These are phyloP conservation scores for Trapa bicornis DNA, from an alignment of 345 rosid species.

Conservation along the genomic window DNA sequence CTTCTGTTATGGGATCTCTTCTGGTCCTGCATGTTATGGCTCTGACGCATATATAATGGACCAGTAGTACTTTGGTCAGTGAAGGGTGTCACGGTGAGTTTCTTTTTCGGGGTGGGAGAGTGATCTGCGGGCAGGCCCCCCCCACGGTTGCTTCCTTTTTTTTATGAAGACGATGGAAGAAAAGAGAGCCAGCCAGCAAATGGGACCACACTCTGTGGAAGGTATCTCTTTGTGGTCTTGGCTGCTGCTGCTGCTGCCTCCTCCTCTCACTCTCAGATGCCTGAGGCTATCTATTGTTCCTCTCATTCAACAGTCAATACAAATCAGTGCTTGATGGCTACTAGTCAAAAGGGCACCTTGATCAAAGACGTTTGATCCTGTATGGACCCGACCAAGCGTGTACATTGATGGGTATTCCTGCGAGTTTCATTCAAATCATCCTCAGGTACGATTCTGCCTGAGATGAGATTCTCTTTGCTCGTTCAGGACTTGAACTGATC, in stretches of 20 bases:
- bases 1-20: neutral
- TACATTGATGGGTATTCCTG: no score
- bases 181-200: neutral
- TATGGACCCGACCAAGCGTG: no score
- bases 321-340: constrained; percentile 2
- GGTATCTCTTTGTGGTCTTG: neutral
- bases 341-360: neutral
- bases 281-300: neutral
- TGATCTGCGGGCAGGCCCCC: constrained; percentile 29
- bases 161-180: neutral
- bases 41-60: neutral
- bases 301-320: neutral
- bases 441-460: no score
- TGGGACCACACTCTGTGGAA: neutral
- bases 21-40: neutral
- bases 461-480: no score
- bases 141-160: constrained; percentile 24
- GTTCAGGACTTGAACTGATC: neutral
- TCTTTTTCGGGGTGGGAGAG: constrained; percentile 7
- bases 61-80: neutral
- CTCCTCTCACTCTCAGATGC: no score
- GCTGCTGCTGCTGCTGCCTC: neutral
- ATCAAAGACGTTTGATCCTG: neutral
- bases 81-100: neutral
- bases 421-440: no score